Evolutionary conservation across 2,329 filamentous ascomycete genomes (phyloP).

Genomic region (Ceratocystis cubensis): DNA sequence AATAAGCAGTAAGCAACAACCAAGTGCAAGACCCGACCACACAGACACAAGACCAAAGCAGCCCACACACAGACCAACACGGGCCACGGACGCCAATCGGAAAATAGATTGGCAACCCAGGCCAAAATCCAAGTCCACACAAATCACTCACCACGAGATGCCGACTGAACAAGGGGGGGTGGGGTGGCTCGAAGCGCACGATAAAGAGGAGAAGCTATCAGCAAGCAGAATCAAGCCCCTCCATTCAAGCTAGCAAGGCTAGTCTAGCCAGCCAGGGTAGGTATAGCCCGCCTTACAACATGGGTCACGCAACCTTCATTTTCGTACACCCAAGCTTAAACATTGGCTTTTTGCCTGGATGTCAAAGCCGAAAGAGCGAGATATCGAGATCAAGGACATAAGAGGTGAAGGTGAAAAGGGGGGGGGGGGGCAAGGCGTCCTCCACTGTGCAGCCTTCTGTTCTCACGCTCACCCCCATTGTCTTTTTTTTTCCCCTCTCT

Average conservation of each 20-base stretch:
- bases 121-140: neutral
- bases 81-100: constrained; percentile 6
- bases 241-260: neutral
- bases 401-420: neutral
- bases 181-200: neutral
- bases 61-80: constrained; percentile 7
- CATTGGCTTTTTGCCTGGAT: neutral
- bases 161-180: neutral
- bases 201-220: neutral
- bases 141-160: constrained; percentile 10
- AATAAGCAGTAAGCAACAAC: no score
- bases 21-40: neutral
- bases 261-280: neutral
- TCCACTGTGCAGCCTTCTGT: neutral
- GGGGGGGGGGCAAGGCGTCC: neutral
- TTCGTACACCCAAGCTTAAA: neutral
- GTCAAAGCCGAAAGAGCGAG: constrained; percentile 3
- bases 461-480: neutral
- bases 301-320: constrained; percentile 1
- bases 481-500: neutral
- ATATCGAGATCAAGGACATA: neutral
- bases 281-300: neutral
- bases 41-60: constrained; percentile 1
- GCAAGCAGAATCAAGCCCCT: neutral
- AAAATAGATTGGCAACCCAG: constrained; percentile 4